Base-by-base conservation (phyloP, 2,329 filamentous ascomycete species). In the Chaetomium olivaceum region DNA sequence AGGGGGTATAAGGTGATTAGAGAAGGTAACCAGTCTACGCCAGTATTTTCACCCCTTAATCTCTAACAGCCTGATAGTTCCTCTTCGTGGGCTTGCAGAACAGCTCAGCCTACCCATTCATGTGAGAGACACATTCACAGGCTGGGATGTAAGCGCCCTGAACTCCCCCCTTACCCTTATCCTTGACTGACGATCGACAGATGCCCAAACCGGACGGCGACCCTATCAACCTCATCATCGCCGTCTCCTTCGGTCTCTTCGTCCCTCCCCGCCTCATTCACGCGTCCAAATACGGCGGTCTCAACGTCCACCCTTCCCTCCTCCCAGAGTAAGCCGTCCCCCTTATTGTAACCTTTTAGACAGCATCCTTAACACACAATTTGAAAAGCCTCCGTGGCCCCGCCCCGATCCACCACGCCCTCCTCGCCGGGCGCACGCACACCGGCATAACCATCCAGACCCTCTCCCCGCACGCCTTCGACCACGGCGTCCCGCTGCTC, bases 241-340 rank as follows among this genome's bases (percentile, higher is more conserved):
- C 93, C 57, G 95, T 98, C 4, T 98, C 95, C 0, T 99, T 98
- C 78, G 95, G 95, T 3, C 84, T 97, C 8, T 90, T 97, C 67
- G 89, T 99, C 0, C 95, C 95, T 0, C 83, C 85, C 0, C 84
- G 92, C 4, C 87, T 98, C 19, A 81, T 99, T 25, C 80, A 80
- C 25, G 79, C 79, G 1, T 86, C 91, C 27, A 86, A 85, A 71
- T 97, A 96, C 78, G 93, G 93, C 52, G 95, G 95, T 0, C 79
- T 99, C 3, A 99, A 99, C 77, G 84, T 99, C 2, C 95, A 99
- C 74, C 95, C 95, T 1, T 98, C 94, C 0, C 79, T 97, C 31
- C 84, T 99, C 16, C 94, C 93, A 4, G 90, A 95, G 88, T 91
- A 81, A 71, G 81, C 36, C 7, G 31, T 12, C 33, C 48, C 31